Evolutionary conservation across 768 basidiomycete species (phyloP).

Genomic region (Leccinum obscurum): DNA sequence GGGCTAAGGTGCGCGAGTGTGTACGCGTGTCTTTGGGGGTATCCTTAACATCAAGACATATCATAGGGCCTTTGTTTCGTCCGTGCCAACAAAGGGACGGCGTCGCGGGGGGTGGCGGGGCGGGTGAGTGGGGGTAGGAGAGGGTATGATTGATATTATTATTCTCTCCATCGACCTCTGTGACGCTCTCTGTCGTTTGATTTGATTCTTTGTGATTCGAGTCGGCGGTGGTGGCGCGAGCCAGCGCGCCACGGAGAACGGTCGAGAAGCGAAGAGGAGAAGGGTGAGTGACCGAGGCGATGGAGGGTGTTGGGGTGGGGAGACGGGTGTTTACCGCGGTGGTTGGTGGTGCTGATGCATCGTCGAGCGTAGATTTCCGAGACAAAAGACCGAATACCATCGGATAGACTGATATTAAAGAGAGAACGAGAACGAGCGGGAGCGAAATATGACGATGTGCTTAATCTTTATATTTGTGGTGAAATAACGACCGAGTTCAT

Average conservation of each 20-base stretch:
- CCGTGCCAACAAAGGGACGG: slow-evolving; percentile 34
- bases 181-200: slow-evolving; percentile 5
- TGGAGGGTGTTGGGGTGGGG: slow-evolving; percentile 56
- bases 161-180: slow-evolving; percentile 1
- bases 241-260: slow-evolving; percentile 14
- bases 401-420: too few species aligned
- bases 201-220: slow-evolving; percentile 21
- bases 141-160: background rate
- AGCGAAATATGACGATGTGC: background rate
- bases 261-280: slow-evolving; percentile 26
- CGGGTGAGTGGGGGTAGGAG: slow-evolving; percentile 5
- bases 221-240: slow-evolving; percentile 21
- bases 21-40: slow-evolving; percentile 66
- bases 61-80: slow-evolving; percentile 43
- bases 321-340: slow-evolving; percentile 33
- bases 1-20: slow-evolving; percentile 49
- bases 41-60: slow-evolving; percentile 55
- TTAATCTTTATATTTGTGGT: slow-evolving; percentile 9
- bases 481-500: background rate
- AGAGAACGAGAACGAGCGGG: too few species aligned
- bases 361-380: too few species aligned
- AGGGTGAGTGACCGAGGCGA: slow-evolving; percentile 31
- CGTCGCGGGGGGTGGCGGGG: slow-evolving; percentile 29
- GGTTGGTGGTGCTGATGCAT: background rate
- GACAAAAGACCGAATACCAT: too few species aligned